Base-by-base conservation (phyloP, 257 asterid species). In the Capsicum chinense region DNA sequence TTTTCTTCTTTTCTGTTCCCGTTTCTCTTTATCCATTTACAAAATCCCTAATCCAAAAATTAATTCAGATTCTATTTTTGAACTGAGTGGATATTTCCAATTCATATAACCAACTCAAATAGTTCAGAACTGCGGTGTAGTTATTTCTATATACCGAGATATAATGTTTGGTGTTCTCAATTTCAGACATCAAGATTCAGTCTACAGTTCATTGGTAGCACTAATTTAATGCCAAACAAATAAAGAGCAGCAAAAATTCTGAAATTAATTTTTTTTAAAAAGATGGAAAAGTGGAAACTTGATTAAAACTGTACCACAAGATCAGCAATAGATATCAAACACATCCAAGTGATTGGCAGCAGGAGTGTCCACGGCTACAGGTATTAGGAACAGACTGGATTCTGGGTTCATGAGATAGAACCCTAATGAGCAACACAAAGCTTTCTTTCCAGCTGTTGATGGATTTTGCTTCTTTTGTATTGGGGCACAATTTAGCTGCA, bases 241-340 rank as follows among this genome's bases (percentile, higher is more conserved):
- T 52, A 56, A 62, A 86, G 50, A 71, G 68, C 74, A 83, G 80
- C 82, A 64, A 83, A 84, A 35, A 83, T 39, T 17, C 11, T 82
- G 83, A 78, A 16, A 17, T 44, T 6, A 44, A 39, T 39, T 39
- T 39, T 39, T 44, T 4, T 4, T 44, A 44, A 44, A 44, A 44
- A 44, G 48, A 44, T 44, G 6, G 48, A 44, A 44, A 44, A 3
- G 67, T 13, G 9, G 84, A 64, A 80, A 44, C 73, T 19, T 19
- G 26, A 15, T 26, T 39, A 57, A 57, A 12, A 81, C 54, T 67
- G 47, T 95, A 95, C 98, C 97, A 87, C 95, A 92, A 86, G 88
- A 95, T 37, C 84, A 95, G 67, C 89, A 47, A 66, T 94, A 95
- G 86, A 93, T 90, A 84, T 90, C 89, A 79, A 88, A 91, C 52